Evolutionary conservation across 2,329 filamentous ascomycete species (phyloP).

Genomic region (Magnaporthiopsis rhizophila): DNA sequence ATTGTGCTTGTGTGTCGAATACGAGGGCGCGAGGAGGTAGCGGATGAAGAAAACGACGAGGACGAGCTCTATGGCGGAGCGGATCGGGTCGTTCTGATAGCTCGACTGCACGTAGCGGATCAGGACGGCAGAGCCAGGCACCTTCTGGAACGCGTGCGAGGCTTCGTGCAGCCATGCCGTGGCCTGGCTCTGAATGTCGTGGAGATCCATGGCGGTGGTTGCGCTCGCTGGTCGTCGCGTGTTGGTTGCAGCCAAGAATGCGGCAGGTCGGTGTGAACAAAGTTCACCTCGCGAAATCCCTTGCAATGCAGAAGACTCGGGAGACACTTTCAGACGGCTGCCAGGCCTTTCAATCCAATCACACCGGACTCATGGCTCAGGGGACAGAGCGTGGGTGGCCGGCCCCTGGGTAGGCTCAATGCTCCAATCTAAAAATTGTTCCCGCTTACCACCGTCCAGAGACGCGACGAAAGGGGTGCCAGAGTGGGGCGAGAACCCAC

Average conservation of each 20-base stretch:
- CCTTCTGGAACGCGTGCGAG: slow-evolving; percentile 68
- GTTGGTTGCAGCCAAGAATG: background rate
- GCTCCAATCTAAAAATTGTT: background rate
- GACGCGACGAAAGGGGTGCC: background rate
- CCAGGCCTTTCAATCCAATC: background rate
- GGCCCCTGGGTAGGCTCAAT: background rate
- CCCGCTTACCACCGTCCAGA: background rate
- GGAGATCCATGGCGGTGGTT: slow-evolving; percentile 47
- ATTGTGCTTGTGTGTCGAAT: slow-evolving; percentile 83
- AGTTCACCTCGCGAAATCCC: background rate
- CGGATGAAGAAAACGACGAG: slow-evolving; percentile 92
- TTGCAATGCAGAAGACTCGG: background rate
- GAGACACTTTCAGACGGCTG: background rate
- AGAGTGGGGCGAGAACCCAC: background rate
- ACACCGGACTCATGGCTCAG: background rate
- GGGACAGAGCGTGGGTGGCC: background rate
- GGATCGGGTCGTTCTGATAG: slow-evolving; percentile 94
- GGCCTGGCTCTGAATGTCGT: slow-evolving; percentile 49
- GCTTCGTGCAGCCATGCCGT: slow-evolving; percentile 44
- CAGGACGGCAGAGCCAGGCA: slow-evolving; percentile 90
- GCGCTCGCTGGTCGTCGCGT: background rate
- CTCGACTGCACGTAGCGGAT: slow-evolving; percentile 93
- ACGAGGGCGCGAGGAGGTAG: slow-evolving; percentile 85
- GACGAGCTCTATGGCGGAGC: slow-evolving; percentile 87
- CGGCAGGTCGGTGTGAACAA: background rate